phyloP scores from a whole-genome alignment of 1,284 basidiomycete species.

The Malassezia furfur region DNA sequence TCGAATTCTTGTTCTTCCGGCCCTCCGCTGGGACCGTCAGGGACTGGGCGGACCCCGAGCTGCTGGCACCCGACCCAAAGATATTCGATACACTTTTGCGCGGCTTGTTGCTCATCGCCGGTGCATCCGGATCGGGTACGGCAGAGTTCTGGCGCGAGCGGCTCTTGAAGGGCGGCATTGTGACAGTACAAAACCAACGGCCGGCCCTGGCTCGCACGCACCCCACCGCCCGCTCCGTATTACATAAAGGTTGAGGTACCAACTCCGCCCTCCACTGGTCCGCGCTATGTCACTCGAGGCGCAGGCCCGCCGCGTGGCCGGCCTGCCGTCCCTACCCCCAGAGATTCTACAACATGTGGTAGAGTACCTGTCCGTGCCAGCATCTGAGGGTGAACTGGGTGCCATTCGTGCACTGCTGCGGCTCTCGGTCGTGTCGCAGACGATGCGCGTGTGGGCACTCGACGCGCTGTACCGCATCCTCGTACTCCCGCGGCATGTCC shows the following conservation, averaged over 20 bases:
- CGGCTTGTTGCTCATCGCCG: background rate
- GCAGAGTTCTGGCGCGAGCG: background rate
- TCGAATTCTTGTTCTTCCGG: background rate
- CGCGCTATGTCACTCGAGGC: constrained; percentile 1
- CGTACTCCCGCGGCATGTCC: constrained; percentile 40
- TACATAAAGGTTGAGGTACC: constrained; percentile 2
- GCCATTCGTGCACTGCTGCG: constrained; percentile 25
- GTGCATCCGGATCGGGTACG: background rate
- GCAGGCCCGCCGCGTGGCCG: constrained; percentile 2
- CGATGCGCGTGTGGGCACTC: constrained; percentile 32
- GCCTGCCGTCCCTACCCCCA: constrained; percentile 26
- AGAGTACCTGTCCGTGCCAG: constrained; percentile 20
- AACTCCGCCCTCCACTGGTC: too few relatives aligned
- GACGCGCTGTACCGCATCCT: constrained; percentile 30
- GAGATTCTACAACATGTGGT: constrained; percentile 33
- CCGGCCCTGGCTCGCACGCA: background rate
- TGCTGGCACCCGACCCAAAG: background rate
- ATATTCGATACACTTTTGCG: constrained; percentile 1
- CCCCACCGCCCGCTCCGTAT: background rate
- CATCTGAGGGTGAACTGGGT: constrained; percentile 23
- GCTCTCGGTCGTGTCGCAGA: constrained; percentile 25
- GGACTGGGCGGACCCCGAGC: background rate
- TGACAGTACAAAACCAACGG: background rate
- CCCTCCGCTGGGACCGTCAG: background rate
- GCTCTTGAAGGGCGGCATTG: background rate